Evolutionary conservation across 805 yeast genomes (phyloP).

Genomic region (Ogataea polymorpha): DNA sequence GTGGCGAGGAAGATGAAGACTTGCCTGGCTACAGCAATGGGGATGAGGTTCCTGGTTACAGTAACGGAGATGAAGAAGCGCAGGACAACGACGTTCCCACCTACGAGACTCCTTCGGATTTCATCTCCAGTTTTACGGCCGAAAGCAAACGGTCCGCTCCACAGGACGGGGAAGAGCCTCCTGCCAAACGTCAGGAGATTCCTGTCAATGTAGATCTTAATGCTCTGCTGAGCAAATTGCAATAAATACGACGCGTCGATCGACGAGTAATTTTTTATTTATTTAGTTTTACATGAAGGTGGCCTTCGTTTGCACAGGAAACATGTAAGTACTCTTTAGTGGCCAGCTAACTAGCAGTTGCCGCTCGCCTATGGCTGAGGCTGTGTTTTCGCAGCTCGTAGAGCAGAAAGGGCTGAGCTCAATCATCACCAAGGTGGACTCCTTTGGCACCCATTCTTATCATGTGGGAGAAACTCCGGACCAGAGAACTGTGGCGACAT

Average conservation of each 20-base stretch:
- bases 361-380: conserved; percentile 98
- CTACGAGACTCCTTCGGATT: conserved; percentile 4
- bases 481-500: conserved; percentile 63
- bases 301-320: conserved; percentile 89
- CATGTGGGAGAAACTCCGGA: conserved; percentile 86
- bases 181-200: conserved; percentile 6
- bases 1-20: conserved; percentile 8
- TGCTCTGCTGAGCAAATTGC: conserved; percentile 21
- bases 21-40: too few species aligned
- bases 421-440: conserved; percentile 61
- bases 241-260: conserved; percentile 16
- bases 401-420: conserved; percentile 42
- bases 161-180: background rate
- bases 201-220: conserved; percentile 19
- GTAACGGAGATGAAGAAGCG: too few species aligned
- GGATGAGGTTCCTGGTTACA: too few species aligned
- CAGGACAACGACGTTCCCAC: too few species aligned
- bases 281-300: conserved; percentile 36
- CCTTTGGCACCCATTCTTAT: conserved; percentile 86
- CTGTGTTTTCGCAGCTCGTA: conserved; percentile 71
- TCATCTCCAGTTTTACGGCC: conserved; percentile 3
- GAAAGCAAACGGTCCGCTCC: conserved; percentile 4
- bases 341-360: conserved; percentile 45
- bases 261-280: conserved; percentile 1
- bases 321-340: conserved; percentile 55